Evolutionary conservation across 139 green algal species (phyloP), one percentile per base, ranked within the genome.

Genomic region (Nannochloris sp.): DNA sequence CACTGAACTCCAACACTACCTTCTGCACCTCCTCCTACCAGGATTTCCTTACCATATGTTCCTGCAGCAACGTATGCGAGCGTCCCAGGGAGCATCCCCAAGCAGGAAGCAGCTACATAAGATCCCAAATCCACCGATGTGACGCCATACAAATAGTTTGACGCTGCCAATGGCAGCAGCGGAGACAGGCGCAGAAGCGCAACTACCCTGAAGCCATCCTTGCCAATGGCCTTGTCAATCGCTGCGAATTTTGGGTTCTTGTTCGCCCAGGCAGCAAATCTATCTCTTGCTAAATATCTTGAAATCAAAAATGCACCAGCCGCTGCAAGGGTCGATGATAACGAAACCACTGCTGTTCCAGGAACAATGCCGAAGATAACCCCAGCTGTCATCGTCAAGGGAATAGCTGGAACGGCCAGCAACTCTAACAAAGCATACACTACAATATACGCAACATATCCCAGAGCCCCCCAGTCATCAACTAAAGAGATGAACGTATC

Each of bases 51-150:
- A 44, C 74, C 53, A n/a, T 68, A 72, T 40, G 21, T 44, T 48
- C 83, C 83, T 4, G 83, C 80, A 18, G 66, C 72, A 3, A 96
- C 88, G 56, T 93, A 96, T 1, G 86, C 86, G 29, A 91, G 85
- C 0, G 91, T 97, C 25, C 88, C 92, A 7, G 92, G 92, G 24
- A 98, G 80, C 90, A 97, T 97, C 27, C 91, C 92, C 2, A 96
- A 53, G 68, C 81, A 95, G 50, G 64, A 81, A 44, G 78, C 92
- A 3, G 82, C 24, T 48, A 95, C 81, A 67, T 96, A 98, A 8
- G 78, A 70, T 43, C 40, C 23, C 15, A 90, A 67, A 40, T 92
- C 80, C 24, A 98, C 87, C n/a, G 61, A 79, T 25, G 91, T 96
- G 2, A 96, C 77, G 12, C 86, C 86, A 63, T 96, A 97, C 27